Base-by-base conservation (phyloP, 2,329 filamentous ascomycete species). In the Penicillium sp. region DNA sequence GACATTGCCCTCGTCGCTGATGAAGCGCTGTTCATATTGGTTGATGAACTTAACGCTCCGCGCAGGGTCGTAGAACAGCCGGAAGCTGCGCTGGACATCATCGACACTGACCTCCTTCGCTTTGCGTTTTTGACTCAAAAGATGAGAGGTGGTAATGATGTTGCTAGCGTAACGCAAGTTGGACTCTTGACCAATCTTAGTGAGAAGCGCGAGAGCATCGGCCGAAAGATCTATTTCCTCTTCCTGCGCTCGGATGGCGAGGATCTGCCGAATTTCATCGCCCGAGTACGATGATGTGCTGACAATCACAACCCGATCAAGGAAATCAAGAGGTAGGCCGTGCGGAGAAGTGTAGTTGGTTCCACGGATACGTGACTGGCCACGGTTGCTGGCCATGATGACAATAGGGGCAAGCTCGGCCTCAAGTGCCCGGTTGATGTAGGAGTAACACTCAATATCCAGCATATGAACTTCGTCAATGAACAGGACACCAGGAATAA, bases 401-500 rank as follows among this genome's bases (percentile, higher is more conserved):
- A 99, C 91, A 57, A 99, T 91, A 33, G 93, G 93, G 1, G 93
- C 90, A 28, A 99, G 80, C 64, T 97, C 90, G 53, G 91, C 89
- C 73, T 99, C 93, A 37, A 99, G 79, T 0, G 93, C 93, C 44
- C 93, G 88, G 77, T 99, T 99, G 78, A 99, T 87, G 77, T 95
- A 99, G 37, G 90, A 95, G 77, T 95, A 99, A 77, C 92, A 97
- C 73, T 99, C 93, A 57, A 97, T 96, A 70, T 99, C 93, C 50
- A 99, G 87, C 92, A 99, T 97, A 78, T 99, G 93, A 4, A 99
- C 92, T 75, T 99, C 93, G 65, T 99, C 93, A 64, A 99, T 95
- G 77, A 99, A 99, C 7, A 99, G 77, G 7, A 99, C 93, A 38
- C 93, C 93, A 0, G 93, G 93, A 0, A 99, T 90, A 46, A 99